Evolutionary conservation across 805 yeast species (phyloP), one percentile per base, ranked within the genome.

Genomic region (Candida khao-thaluensis): DNA sequence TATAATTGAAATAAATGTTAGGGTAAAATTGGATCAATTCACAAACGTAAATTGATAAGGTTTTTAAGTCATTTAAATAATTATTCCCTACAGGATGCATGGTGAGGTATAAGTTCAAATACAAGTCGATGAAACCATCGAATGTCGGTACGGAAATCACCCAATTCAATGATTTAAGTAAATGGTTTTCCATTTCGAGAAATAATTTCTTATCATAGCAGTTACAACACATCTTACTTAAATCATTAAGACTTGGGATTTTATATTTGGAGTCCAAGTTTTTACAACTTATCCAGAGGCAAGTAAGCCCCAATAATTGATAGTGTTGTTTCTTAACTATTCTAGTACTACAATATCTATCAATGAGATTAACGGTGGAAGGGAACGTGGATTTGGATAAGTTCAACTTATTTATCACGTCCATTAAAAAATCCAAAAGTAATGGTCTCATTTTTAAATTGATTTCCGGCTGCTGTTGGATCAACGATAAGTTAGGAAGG

Each of bases 131-230:
- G 50, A 80, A 80, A 9, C 74, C 63, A 57, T 82, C 89, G 48
- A 77, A 74, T 3, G 85, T 79, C 17, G 86, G 78, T 23, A 72
- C 64, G 36, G 77, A 71, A 25, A 82, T 63, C 46, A 75, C 69
- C 91, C 91, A 85, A 40, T 77, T 67, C 44, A 85, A 64, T 4
- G 79, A 69, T 51, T 75, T 77, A 41, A 84, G 64, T 30, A 85
- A 71, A 50, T 81, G 82, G 42, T 79, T 70, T 56, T 85, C 95
- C 79, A 82, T 79, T 52, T 79, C 80, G 42, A 79, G 62, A 53
- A 84, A 78, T 44, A 76, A 64, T 46, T 71, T 68, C 47, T 71
- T 74, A 37, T 76, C 69, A 57, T 77, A 79, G 53, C 76, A 74
- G 47, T 75, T 69, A 57, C 80, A 77, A 57, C 83, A 78, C 57